Evolutionary conservation across 2,329 filamentous ascomycete species (phyloP).

Genomic region (Lasiodiplodia citricola): DNA sequence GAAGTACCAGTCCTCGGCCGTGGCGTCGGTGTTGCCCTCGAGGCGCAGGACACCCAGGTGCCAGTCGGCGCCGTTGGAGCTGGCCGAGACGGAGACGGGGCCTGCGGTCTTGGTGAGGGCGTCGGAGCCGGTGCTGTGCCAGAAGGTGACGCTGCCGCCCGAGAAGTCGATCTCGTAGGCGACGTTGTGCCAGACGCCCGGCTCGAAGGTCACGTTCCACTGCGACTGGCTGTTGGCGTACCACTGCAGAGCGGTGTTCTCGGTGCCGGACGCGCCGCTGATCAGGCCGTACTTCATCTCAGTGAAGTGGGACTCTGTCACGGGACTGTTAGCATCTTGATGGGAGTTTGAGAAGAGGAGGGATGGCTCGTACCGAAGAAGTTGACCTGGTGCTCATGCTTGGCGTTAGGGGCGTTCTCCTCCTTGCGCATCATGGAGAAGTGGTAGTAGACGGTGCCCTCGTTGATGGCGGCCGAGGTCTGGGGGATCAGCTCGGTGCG

Average conservation of each 20-base stretch:
- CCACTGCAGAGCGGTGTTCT: conserved; percentile 66
- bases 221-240: conserved; percentile 64
- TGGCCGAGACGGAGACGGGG: conserved; percentile 65
- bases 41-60: conserved; percentile 74
- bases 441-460: conserved; percentile 72
- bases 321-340: background rate
- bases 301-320: conserved; percentile 73
- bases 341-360: background rate
- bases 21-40: conserved; percentile 57
- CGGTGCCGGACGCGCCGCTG: conserved; percentile 54
- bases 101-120: conserved; percentile 64
- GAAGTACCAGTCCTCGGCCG: conserved; percentile 72
- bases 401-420: conserved; percentile 65
- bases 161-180: conserved; percentile 76
- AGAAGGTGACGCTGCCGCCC: conserved; percentile 67
- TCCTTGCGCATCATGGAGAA: conserved; percentile 68
- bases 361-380: conserved; percentile 40
- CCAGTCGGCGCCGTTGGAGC: conserved; percentile 73
- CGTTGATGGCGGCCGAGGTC: conserved; percentile 67
- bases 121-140: conserved; percentile 71
- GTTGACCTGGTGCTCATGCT: conserved; percentile 70
- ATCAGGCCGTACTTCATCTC: conserved; percentile 74
- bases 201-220: conserved; percentile 67
- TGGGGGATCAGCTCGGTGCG: conserved; percentile 76
- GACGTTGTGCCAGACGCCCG: conserved; percentile 75